These are phyloP conservation scores for Lanmaoa rubissima DNA, from an alignment of 768 basidiomycete species.

Conservation along the genomic window DNA sequence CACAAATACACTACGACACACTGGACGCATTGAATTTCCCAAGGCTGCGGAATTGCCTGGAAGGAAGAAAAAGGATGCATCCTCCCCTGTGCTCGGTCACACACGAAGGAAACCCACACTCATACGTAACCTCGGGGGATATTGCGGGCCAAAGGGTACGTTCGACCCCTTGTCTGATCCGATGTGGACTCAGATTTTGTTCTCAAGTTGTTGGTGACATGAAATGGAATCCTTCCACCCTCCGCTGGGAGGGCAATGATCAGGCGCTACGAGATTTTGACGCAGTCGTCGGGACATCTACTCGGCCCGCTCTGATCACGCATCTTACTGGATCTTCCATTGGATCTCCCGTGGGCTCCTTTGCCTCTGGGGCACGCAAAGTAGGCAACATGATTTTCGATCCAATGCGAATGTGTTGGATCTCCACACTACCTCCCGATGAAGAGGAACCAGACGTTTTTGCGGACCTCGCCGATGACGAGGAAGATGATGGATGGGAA, in stretches of 20 bases:
- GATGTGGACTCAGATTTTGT: constrained; percentile 13
- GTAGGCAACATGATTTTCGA: constrained; percentile 99
- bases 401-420: constrained; percentile 92
- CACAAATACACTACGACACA: constrained; percentile 56
- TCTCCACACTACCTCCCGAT: constrained; percentile 79
- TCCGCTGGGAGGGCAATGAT: constrained; percentile 98
- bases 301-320: constrained; percentile 93
- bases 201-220: constrained; percentile 88
- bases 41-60: constrained; percentile 40
- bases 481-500: constrained; percentile 72
- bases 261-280: constrained; percentile 90
- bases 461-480: constrained; percentile 88
- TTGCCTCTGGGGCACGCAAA: constrained; percentile 76
- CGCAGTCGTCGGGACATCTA: constrained; percentile 69
- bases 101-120: constrained; percentile 79
- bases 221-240: constrained; percentile 90
- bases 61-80: constrained; percentile 54
- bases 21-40: constrained; percentile 54
- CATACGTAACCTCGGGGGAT: constrained; percentile 78
- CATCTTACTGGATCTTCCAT: constrained; percentile 88
- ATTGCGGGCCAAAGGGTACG: constrained; percentile 70
- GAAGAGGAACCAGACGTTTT: constrained; percentile 97
- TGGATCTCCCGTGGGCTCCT: constrained; percentile 72
- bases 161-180: constrained; percentile 2
- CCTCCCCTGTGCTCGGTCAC: constrained; percentile 43